Percentiles rank a stretch among this genome's conserved stretches.
Evolutionary conservation across 2,329 filamentous ascomycete genomes (phyloP).

Genomic region (Chaetomiaceae sp.): DNA sequence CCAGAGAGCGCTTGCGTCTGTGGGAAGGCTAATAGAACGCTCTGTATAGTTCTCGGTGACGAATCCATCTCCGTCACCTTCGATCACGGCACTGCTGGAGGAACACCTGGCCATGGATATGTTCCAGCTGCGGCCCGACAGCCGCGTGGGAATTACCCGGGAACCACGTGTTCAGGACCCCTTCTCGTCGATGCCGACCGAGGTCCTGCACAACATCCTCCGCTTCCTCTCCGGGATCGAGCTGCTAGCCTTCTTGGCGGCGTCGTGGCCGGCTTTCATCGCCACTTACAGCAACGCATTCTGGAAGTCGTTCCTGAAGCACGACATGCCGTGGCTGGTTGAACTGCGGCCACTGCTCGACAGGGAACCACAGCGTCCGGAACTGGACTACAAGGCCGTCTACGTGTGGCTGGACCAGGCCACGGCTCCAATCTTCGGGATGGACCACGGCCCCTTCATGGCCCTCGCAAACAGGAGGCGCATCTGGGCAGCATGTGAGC

Average conservation of each 20-base stretch:
- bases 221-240: neutral
- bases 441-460: neutral
- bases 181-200: neutral
- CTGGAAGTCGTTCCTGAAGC: constrained; percentile 3
- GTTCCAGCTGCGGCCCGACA: neutral
- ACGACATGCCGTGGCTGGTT: neutral
- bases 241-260: neutral
- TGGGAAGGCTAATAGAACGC: neutral
- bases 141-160: neutral
- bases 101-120: neutral
- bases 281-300: neutral
- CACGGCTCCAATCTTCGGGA: neutral
- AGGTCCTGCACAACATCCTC: neutral
- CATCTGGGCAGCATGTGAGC: constrained; percentile 2
- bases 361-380: neutral
- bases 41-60: neutral
- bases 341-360: neutral
- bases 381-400: neutral
- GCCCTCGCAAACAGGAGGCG: constrained; percentile 1
- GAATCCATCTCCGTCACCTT: neutral
- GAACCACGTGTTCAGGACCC: neutral
- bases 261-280: neutral
- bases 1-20: no score
- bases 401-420: neutral
- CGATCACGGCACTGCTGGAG: neutral